phyloP scores from a whole-genome alignment of 2,329 filamentous ascomycete genomes.

The Tolypocladium ophioglossoides region DNA sequence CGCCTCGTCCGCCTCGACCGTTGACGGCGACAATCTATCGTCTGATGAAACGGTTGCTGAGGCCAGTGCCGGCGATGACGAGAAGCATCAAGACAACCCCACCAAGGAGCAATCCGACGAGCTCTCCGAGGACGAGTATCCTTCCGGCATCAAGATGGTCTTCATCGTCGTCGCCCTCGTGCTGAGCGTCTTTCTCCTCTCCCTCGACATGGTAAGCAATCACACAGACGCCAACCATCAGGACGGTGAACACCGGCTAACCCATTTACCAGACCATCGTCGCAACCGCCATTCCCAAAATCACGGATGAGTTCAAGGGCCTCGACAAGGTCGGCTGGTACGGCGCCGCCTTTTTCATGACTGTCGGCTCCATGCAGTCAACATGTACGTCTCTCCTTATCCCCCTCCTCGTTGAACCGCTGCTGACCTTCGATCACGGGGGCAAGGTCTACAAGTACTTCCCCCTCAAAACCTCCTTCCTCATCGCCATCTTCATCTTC shows the following conservation, averaged over 20 bases:
- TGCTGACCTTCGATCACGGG: constrained; percentile 18
- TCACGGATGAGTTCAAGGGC: constrained; percentile 40
- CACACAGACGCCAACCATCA: too few species aligned
- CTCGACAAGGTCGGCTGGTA: constrained; percentile 49
- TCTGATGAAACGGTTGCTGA: constrained; percentile 13
- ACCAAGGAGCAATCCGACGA: constrained; percentile 5
- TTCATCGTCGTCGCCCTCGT: constrained; percentile 36
- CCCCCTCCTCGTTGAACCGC: constrained; percentile 6
- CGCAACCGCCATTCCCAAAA: constrained; percentile 46
- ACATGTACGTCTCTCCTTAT: constrained; percentile 20
- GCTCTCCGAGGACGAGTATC: constrained; percentile 24
- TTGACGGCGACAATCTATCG: constrained; percentile 15
- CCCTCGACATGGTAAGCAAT: constrained; percentile 32
- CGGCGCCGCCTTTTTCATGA: constrained; percentile 43
- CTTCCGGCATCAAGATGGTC: constrained; percentile 24
- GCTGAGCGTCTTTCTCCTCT: constrained; percentile 37
- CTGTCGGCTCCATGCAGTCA: constrained; percentile 32
- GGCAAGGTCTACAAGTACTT: background rate
- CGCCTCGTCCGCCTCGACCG: constrained; percentile 17
- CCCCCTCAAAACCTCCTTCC: background rate
- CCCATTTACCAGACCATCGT: constrained; percentile 35
- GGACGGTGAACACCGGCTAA: background rate
- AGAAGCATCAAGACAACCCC: constrained; percentile 4
- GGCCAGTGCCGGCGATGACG: constrained; percentile 2
- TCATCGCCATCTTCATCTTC: background rate